Conservation (phyloP, 2,329 filamentous ascomycete genomes). For the Botrytis cinerea region DNA sequence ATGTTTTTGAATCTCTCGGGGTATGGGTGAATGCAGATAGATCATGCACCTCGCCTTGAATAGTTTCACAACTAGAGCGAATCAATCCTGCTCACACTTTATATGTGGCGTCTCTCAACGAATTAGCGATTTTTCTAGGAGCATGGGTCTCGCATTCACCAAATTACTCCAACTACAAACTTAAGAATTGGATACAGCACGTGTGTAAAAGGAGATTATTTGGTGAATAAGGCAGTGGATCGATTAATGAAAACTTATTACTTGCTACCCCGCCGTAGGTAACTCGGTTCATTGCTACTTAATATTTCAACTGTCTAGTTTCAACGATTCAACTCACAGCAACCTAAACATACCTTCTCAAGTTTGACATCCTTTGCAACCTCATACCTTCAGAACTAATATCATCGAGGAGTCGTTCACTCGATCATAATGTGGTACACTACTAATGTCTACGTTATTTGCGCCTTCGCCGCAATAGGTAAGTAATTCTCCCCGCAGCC, state of each 20-base stretch:
- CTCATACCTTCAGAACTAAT: neutral
- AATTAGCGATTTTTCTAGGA: neutral
- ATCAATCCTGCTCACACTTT: neutral
- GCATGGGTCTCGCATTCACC: slow-evolving; percentile 14
- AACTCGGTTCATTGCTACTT: neutral
- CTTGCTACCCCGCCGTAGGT: neutral
- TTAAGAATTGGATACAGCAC: slow-evolving; percentile 6
- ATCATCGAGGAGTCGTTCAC: slow-evolving; percentile 18
- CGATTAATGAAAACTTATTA: neutral
- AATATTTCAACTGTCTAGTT: neutral
- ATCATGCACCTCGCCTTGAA: slow-evolving; percentile 11
- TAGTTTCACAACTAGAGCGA: neutral
- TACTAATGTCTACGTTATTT: slow-evolving; percentile 60
- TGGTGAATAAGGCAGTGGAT: slow-evolving; percentile 2
- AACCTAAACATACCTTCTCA: neutral
- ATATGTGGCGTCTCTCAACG: neutral
- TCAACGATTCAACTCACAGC: slow-evolving; percentile 1
- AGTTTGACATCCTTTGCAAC: neutral
- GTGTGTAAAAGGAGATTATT: slow-evolving; percentile 6
- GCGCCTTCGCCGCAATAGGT: slow-evolving; percentile 63
- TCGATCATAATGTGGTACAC: slow-evolving; percentile 38
- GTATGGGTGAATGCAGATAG: neutral
- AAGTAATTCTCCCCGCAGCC: slow-evolving; percentile 31
- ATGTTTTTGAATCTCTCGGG: neutral
- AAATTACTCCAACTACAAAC: slow-evolving; percentile 13